These are phyloP conservation scores for Margaritispora aquatica DNA, from an alignment of 495 filamentous ascomycete species.

Conservation along the genomic window DNA sequence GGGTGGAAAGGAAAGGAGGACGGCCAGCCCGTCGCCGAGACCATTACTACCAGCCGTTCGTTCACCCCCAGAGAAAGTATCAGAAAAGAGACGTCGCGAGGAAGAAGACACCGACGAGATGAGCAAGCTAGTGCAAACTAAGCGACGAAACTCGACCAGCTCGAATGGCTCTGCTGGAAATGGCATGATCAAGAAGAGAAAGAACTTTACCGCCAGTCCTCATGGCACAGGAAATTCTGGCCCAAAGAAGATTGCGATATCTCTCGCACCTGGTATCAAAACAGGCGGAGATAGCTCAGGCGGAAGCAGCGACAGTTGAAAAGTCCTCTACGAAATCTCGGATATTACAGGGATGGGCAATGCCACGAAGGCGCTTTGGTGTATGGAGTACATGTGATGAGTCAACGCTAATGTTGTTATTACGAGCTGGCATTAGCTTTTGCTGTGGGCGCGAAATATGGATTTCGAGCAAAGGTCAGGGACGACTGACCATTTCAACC, in stretches of 20 bases:
- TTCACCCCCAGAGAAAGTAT: slow-evolving; percentile 67
- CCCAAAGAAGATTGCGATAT: slow-evolving; percentile 25
- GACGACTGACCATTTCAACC: slow-evolving; percentile 5
- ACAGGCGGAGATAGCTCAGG: slow-evolving; percentile 19
- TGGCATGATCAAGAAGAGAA: slow-evolving; percentile 17
- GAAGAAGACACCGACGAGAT: slow-evolving; percentile 84
- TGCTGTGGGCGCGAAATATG: neutral
- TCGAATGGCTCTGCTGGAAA: slow-evolving; percentile 12
- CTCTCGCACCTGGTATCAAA: slow-evolving; percentile 24
- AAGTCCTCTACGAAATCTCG: neutral
- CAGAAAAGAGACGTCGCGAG: slow-evolving; percentile 86
- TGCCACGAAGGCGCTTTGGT: slow-evolving; percentile 4
- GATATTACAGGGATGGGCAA: neutral
- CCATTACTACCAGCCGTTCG: neutral
- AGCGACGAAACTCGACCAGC: slow-evolving; percentile 24
- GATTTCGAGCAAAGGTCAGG: slow-evolving; percentile 10
- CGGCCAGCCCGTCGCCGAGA: neutral
- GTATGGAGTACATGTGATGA: slow-evolving; percentile 16
- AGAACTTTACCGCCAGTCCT: slow-evolving; percentile 17
- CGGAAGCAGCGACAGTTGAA: slow-evolving; percentile 17
- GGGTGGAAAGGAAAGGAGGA: slow-evolving; percentile 5
- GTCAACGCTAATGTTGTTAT: slow-evolving; percentile 9
- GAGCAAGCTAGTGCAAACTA: slow-evolving; percentile 47
- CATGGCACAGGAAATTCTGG: slow-evolving; percentile 11
- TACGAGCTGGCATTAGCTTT: slow-evolving; percentile 15